Evolutionary conservation across 352 stramenopile genomes (phyloP).

Genomic region (Phytophthora citrophthora): DNA sequence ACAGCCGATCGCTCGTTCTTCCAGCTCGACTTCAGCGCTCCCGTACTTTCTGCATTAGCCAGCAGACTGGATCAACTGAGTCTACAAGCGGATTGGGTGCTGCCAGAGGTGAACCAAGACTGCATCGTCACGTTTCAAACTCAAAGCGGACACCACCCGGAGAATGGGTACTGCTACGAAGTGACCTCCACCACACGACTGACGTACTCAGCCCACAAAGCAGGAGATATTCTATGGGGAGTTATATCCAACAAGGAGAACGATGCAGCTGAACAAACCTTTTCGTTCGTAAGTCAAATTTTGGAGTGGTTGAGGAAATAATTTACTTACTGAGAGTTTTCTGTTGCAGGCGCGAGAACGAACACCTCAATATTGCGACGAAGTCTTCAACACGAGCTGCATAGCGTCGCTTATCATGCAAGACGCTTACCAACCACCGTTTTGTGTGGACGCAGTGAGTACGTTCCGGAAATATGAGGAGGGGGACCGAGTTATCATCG

Average conservation of each 20-base stretch:
- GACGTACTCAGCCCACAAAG: background rate
- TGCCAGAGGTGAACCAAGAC: background rate
- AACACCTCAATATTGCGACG: background rate
- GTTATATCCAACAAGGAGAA: conserved; percentile 3
- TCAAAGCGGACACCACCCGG: background rate
- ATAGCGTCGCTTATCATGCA: conserved; percentile 1
- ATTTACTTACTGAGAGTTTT: background rate
- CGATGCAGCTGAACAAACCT: background rate
- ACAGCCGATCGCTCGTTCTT: conserved; percentile 4
- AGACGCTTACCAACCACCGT: background rate
- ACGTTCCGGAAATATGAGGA: conserved; percentile 1
- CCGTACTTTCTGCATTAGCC: background rate
- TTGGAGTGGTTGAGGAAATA: background rate
- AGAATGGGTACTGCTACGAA: background rate
- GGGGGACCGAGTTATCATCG: background rate
- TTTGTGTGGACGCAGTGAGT: conserved; percentile 2
- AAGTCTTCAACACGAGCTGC: conserved; percentile 1
- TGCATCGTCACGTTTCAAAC: background rate
- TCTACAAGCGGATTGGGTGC: conserved; percentile 1
- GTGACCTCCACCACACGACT: background rate
- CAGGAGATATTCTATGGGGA: background rate
- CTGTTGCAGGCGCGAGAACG: background rate
- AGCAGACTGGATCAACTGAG: background rate
- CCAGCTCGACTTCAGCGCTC: conserved; percentile 5
- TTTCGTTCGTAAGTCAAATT: conserved; percentile 2